A percentile compares a stretch with the other conserved stretches of the same genome.
These are phyloP conservation scores for Dryadomyces quercus-mongolicae DNA, from an alignment of 2,329 filamentous ascomycete genomes.

Conservation along the genomic window DNA sequence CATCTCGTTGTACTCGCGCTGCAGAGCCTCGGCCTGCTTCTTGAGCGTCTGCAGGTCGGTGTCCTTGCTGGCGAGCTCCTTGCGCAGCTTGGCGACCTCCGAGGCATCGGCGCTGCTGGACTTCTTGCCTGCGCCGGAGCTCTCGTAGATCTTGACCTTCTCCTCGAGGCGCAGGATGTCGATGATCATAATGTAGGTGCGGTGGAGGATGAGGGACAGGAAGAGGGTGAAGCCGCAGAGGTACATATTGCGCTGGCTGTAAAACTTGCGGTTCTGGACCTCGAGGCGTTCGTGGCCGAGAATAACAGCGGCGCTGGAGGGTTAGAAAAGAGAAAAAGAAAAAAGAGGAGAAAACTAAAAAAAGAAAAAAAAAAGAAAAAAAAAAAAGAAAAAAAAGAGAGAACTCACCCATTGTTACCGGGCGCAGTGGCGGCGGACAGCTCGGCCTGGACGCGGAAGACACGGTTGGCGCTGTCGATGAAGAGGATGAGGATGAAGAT, in stretches of 20 bases:
- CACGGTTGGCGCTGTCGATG: constrained; percentile 87
- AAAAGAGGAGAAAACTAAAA: background rate
- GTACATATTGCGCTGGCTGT: constrained; percentile 99
- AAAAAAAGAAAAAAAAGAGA: background rate
- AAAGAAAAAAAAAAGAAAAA: too few species aligned
- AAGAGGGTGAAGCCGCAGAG: constrained; percentile 98
- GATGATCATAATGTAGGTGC: constrained; percentile 95
- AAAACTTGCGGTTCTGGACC: constrained; percentile 98
- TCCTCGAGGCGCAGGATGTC: constrained; percentile 87
- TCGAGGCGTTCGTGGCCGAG: constrained; percentile 93
- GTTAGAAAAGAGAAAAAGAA: constrained; percentile 11
- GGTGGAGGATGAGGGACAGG: constrained; percentile 96
- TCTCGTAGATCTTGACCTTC: constrained; percentile 74
- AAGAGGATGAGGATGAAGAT: constrained; percentile 98
- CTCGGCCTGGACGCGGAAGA: constrained; percentile 93
- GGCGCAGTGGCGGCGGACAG: constrained; percentile 60
- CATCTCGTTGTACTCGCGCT: constrained; percentile 74
- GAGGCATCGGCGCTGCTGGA: constrained; percentile 57
- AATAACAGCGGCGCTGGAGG: constrained; percentile 41
- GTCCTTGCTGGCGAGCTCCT: constrained; percentile 68
- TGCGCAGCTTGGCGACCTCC: constrained; percentile 58
- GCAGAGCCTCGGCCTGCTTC: constrained; percentile 80
- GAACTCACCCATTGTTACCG: constrained; percentile 32
- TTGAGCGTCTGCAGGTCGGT: constrained; percentile 76
- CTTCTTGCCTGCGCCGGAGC: constrained; percentile 43